phyloP scores from a whole-genome alignment of 306 rosid species.

The Malus asiatica region DNA sequence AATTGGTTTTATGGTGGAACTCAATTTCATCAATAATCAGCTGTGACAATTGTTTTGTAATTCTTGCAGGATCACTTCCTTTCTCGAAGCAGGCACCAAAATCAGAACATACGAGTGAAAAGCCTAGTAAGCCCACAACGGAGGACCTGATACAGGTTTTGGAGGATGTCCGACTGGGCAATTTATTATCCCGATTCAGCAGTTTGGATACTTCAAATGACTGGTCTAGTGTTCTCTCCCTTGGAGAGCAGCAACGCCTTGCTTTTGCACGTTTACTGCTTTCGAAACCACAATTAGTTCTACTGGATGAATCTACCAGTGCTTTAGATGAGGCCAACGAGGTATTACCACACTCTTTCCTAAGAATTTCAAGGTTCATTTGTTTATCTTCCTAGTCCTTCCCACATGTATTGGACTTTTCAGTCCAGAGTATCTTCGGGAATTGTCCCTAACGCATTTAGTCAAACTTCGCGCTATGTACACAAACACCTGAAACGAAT shows the following conservation, averaged over 20 bases:
- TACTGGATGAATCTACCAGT: constrained; percentile 87
- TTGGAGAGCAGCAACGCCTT: constrained; percentile 98
- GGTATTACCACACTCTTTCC: constrained; percentile 35
- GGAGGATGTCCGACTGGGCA: constrained; percentile 74
- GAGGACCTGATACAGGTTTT: constrained; percentile 65
- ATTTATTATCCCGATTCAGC: constrained; percentile 63
- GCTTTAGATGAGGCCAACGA: constrained; percentile 94
- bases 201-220: constrained; percentile 67
- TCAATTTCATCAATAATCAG: neutral
- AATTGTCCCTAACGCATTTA: neutral
- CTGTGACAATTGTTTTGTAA: neutral
- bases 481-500: neutral
- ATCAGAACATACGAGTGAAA: constrained; percentile 27
- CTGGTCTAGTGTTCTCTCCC: constrained; percentile 98
- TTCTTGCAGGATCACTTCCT: constrained; percentile 57
- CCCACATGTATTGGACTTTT: neutral
- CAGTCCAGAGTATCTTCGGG: neutral
- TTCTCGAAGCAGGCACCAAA: constrained; percentile 47
- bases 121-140: constrained; percentile 49
- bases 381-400: neutral
- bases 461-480: neutral
- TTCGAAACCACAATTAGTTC: constrained; percentile 67
- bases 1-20: no score
- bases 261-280: constrained; percentile 91
- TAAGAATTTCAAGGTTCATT: neutral